These are phyloP conservation scores for Punctularia strigosozonata DNA, from an alignment of 768 basidiomycete genomes.

Conservation along the genomic window DNA sequence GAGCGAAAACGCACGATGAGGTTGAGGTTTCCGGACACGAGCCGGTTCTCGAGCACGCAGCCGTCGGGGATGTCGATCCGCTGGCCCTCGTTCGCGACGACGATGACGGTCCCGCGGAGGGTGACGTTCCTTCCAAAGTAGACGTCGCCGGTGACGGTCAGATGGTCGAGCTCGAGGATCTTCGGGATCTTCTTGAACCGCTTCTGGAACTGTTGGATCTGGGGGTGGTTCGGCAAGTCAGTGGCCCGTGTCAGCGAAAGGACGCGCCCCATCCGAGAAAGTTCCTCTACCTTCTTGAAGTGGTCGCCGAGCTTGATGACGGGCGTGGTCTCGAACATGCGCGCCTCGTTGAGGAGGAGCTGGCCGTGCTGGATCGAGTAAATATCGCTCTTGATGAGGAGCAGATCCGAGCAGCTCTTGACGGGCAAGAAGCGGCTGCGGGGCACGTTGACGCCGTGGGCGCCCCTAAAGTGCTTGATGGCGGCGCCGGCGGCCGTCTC, in stretches of 20 bases:
- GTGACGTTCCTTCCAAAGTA: slow-evolving; percentile 83
- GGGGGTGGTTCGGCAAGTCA: neutral
- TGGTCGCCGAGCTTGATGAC: slow-evolving; percentile 95
- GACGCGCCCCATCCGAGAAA: neutral
- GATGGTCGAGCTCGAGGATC: slow-evolving; percentile 85
- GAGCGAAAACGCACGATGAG: slow-evolving; percentile 41
- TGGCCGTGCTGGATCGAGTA: slow-evolving; percentile 86
- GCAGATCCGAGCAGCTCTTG: slow-evolving; percentile 77
- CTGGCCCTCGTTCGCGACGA: slow-evolving; percentile 70
- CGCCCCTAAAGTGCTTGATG: slow-evolving; percentile 84
- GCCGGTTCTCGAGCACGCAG: slow-evolving; percentile 57
- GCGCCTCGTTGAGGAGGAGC: slow-evolving; percentile 68
- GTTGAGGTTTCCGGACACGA: slow-evolving; percentile 77
- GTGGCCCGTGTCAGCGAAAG: neutral
- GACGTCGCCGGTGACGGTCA: slow-evolving; percentile 88
- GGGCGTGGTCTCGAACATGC: slow-evolving; percentile 84
- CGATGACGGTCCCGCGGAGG: slow-evolving; percentile 82
- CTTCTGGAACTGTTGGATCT: slow-evolving; percentile 86
- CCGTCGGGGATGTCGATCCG: slow-evolving; percentile 70
- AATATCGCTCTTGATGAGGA: slow-evolving; percentile 86
- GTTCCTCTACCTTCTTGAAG: slow-evolving; percentile 77
- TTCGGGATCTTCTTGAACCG: slow-evolving; percentile 92
- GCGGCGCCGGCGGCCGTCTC: slow-evolving; percentile 8
- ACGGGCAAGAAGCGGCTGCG: slow-evolving; percentile 90
- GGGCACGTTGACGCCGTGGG: slow-evolving; percentile 91